Evolutionary conservation across 2,329 filamentous ascomycete species (phyloP).

Genomic region (Penicillium aurantiogriseum): DNA sequence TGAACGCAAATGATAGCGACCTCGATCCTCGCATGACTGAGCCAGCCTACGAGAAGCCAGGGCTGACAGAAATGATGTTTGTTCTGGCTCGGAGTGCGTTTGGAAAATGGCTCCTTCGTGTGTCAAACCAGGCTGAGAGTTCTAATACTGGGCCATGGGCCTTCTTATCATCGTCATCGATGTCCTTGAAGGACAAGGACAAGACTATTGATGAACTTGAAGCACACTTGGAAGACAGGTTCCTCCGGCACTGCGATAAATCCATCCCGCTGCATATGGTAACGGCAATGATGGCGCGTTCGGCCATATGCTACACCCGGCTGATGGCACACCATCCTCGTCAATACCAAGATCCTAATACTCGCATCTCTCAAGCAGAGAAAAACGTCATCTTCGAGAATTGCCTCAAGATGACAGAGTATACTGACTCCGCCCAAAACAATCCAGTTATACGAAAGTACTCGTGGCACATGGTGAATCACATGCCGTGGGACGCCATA

Average conservation of each 20-base stretch:
- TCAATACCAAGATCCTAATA: conserved; percentile 27
- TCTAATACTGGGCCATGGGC: conserved; percentile 22
- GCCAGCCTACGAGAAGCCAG: conserved; percentile 41
- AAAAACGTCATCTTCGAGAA: conserved; percentile 32
- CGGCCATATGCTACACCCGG: conserved; percentile 45
- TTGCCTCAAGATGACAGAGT: conserved; percentile 36
- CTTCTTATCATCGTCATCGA: conserved; percentile 20
- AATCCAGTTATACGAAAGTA: conserved; percentile 43
- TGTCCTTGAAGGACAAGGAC: conserved; percentile 24
- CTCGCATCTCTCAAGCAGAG: conserved; percentile 19
- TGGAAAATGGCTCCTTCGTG: conserved; percentile 29
- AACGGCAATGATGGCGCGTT: conserved; percentile 45
- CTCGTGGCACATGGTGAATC: conserved; percentile 47
- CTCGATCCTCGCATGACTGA: conserved; percentile 46
- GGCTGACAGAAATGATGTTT: conserved; percentile 50
- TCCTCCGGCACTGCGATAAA: conserved; percentile 38
- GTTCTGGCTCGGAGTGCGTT: conserved; percentile 36
- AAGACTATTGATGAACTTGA: conserved; percentile 37
- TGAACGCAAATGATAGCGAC: conserved; percentile 40
- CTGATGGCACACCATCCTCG: conserved; percentile 48
- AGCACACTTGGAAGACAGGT: conserved; percentile 36
- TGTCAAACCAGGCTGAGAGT: conserved; percentile 12
- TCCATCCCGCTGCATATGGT: conserved; percentile 48
- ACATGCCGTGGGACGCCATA: conserved; percentile 54
- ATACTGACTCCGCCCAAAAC: conserved; percentile 26